Conservation (phyloP, 2,329 filamentous ascomycete species). For the Venturia asperata region DNA sequence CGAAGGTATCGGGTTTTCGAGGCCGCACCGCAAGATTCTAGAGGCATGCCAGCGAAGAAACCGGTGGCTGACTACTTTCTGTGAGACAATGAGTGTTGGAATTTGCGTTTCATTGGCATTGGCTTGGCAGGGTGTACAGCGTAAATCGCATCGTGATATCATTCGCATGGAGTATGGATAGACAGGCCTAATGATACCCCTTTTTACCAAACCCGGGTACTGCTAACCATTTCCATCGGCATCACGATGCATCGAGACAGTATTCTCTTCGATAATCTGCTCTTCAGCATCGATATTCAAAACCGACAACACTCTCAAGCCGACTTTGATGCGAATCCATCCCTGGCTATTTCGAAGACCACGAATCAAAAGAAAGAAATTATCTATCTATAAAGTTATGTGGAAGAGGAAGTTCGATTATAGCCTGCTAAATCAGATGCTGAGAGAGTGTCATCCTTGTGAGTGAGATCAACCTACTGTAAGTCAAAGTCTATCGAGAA, state of each 20-base stretch:
- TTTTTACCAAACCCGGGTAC: neutral
- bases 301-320: no score
- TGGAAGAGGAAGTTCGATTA: no score
- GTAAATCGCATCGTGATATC: neutral
- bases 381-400: no score
- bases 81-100: conserved; percentile 26
- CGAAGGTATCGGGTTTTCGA: conserved; percentile 92
- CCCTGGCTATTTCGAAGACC: no score
- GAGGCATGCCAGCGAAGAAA: conserved; percentile 98
- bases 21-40: conserved; percentile 87
- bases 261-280: neutral
- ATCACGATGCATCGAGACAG: neutral
- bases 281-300: neutral
- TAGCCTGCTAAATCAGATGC: no score
- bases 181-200: conserved; percentile 7
- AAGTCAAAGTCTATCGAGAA: no score
- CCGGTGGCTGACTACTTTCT: conserved; percentile 96
- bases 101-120: neutral
- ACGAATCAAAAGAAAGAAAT: no score
- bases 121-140: neutral
- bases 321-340: no score
- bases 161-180: neutral
- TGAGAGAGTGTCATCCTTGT: no score
- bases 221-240: neutral
- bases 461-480: no score